Percentiles rank a stretch among this genome's conserved stretches.
Conservation (phyloP, 129 eudicot species). For the Flaveria sonorensis region DNA sequence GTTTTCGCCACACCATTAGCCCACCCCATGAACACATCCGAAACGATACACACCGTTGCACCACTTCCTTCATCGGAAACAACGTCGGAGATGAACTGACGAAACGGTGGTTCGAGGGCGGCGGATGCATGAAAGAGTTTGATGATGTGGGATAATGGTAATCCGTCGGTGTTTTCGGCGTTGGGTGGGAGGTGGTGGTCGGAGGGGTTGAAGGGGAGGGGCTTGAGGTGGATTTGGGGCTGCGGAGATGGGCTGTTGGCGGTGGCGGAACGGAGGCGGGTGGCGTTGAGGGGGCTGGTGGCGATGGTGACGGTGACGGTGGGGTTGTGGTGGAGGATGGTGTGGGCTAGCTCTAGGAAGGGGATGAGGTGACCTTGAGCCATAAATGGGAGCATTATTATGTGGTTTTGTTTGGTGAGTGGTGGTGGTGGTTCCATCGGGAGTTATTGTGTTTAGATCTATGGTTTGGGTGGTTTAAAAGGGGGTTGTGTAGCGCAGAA, state of each 20-base stretch:
- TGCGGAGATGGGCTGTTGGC: slow-evolving; percentile 26
- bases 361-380: slow-evolving; percentile 74
- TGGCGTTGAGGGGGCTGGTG: slow-evolving; percentile 54
- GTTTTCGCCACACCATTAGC: slow-evolving; percentile 55
- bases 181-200: slow-evolving; percentile 63
- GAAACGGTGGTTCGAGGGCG: slow-evolving; percentile 46
- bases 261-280: slow-evolving; percentile 42
- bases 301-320: slow-evolving; percentile 48
- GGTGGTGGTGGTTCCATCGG: slow-evolving; percentile 11
- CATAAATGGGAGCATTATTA: slow-evolving; percentile 61
- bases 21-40: slow-evolving; percentile 75
- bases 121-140: slow-evolving; percentile 53
- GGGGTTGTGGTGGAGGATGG: slow-evolving; percentile 37
- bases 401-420: slow-evolving; percentile 38
- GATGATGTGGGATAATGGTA: slow-evolving; percentile 40
- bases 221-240: slow-evolving; percentile 34
- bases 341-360: slow-evolving; percentile 49
- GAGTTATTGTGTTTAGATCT: neutral
- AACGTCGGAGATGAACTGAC: slow-evolving; percentile 27
- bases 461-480: neutral
- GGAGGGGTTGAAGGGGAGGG: slow-evolving; percentile 53
- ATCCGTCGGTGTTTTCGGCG: slow-evolving; percentile 68
- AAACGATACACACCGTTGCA: slow-evolving; percentile 56
- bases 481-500: neutral
- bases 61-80: slow-evolving; percentile 8